Evolutionary conservation across 306 rosid genomes (phyloP).

Genomic region (Malus sylvestris): DNA sequence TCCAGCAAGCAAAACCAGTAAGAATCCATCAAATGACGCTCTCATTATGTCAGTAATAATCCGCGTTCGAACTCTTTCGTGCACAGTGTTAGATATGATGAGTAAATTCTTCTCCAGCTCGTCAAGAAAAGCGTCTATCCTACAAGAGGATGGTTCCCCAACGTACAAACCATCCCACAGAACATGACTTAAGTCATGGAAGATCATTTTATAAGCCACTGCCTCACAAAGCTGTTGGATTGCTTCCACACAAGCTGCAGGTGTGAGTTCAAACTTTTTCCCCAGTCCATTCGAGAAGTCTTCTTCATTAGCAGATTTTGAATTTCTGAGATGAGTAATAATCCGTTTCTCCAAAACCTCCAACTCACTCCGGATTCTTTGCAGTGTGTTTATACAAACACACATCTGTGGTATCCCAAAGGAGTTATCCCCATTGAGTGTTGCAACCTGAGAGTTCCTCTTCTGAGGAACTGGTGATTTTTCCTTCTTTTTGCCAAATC

Average conservation of each 20-base stretch:
- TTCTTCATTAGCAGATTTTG: constrained; percentile 81
- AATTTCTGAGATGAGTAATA: constrained; percentile 79
- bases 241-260: constrained; percentile 87
- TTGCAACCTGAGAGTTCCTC: constrained; percentile 84
- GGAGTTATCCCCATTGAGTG: constrained; percentile 69
- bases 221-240: constrained; percentile 90
- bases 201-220: constrained; percentile 69
- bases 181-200: constrained; percentile 71
- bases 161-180: constrained; percentile 81
- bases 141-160: constrained; percentile 73
- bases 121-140: constrained; percentile 69
- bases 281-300: constrained; percentile 80
- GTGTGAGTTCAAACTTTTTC: constrained; percentile 74
- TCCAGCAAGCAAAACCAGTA: constrained; percentile 94
- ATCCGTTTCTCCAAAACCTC: constrained; percentile 86
- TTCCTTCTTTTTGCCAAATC: constrained; percentile 96
- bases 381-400: constrained; percentile 84
- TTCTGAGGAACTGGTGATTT: constrained; percentile 73
- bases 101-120: constrained; percentile 70
- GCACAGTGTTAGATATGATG: constrained; percentile 58
- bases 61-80: constrained; percentile 80
- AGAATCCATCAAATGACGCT: constrained; percentile 94
- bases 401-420: constrained; percentile 72
- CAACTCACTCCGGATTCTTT: constrained; percentile 71
- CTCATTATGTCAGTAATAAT: constrained; percentile 82